Evolutionary conservation across 2,329 filamentous ascomycete species (phyloP).

Genomic region (Cytospora piceae): DNA sequence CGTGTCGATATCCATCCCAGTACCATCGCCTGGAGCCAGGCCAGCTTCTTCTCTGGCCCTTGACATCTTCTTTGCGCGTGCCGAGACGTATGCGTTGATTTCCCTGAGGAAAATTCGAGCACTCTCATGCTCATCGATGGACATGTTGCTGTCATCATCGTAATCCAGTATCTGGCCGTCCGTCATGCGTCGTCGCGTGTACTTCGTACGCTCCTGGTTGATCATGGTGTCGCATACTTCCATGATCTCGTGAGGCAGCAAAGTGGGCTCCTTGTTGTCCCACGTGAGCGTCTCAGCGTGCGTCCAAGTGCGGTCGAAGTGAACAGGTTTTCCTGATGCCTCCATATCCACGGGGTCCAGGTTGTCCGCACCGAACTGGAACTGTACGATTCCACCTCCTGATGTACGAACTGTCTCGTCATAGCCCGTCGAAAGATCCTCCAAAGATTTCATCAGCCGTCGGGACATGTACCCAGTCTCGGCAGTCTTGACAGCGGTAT

Average conservation of each 20-base stretch:
- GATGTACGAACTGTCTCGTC: conserved; percentile 95
- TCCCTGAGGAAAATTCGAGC: conserved; percentile 80
- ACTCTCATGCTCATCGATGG: conserved; percentile 79
- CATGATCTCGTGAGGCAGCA: conserved; percentile 76
- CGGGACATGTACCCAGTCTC: conserved; percentile 99
- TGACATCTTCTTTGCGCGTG: conserved; percentile 64
- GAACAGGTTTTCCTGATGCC: conserved; percentile 85
- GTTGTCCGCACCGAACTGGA: conserved; percentile 95
- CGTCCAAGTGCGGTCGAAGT: conserved; percentile 89
- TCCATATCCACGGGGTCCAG: conserved; percentile 98
- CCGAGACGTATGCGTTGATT: conserved; percentile 72
- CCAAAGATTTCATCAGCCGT: conserved; percentile 95
- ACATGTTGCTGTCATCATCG: conserved; percentile 68
- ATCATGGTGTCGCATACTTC: conserved; percentile 70
- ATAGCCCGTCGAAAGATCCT: conserved; percentile 91
- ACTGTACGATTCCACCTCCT: conserved; percentile 86
- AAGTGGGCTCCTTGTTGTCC: conserved; percentile 72
- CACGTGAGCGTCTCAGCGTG: conserved; percentile 79
- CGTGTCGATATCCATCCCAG: conserved; percentile 37
- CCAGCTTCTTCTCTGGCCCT: conserved; percentile 56
- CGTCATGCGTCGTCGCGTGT: conserved; percentile 64
- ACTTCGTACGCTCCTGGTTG: conserved; percentile 66
- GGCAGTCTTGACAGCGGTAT: conserved; percentile 98
- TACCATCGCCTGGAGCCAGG: conserved; percentile 45
- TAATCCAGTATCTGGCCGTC: conserved; percentile 67